Conservation (phyloP, 768 basidiomycete species). For the Clathrus columnatus region DNA sequence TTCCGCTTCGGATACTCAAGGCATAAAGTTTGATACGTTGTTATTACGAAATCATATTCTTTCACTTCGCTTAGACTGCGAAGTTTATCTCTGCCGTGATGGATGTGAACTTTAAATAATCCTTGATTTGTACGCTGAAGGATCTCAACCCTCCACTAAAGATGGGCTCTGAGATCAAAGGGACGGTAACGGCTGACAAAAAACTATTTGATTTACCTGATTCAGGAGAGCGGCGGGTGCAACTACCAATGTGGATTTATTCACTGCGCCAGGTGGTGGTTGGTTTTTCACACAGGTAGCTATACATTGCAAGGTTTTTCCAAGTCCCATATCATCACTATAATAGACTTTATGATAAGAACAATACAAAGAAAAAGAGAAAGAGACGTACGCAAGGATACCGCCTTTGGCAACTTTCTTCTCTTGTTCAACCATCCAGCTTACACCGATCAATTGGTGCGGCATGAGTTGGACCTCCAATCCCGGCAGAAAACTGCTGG, state of each 20-base stretch:
- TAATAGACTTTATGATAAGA: background rate
- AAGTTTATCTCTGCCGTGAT: conserved; percentile 64
- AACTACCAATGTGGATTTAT: conserved; percentile 59
- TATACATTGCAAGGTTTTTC: conserved; percentile 72
- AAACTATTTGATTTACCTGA: conserved; percentile 35
- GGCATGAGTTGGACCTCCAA: conserved; percentile 61
- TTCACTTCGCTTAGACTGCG: conserved; percentile 44
- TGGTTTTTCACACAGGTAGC: conserved; percentile 66
- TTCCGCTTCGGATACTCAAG: conserved; percentile 47
- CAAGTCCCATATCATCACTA: conserved; percentile 67
- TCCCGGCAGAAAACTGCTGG: conserved; percentile 53
- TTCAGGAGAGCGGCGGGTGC: conserved; percentile 68
- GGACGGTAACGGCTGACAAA: background rate
- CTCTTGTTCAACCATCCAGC: conserved; percentile 71
- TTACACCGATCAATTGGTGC: conserved; percentile 72
- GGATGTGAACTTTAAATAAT: conserved; percentile 53
- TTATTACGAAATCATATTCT: conserved; percentile 58
- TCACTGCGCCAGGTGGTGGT: conserved; percentile 28
- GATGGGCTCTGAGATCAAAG: background rate
- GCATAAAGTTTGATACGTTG: conserved; percentile 68
- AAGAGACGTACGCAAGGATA: conserved; percentile 44
- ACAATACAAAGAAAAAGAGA: background rate
- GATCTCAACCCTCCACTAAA: conserved; percentile 67
- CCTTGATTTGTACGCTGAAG: conserved; percentile 51
- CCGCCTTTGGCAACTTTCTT: conserved; percentile 41